A percentile compares a stretch with the other conserved stretches of the same genome.
phyloP scores from a whole-genome alignment of 139 green algal species.

The Auxenochlorella protothecoides region DNA sequence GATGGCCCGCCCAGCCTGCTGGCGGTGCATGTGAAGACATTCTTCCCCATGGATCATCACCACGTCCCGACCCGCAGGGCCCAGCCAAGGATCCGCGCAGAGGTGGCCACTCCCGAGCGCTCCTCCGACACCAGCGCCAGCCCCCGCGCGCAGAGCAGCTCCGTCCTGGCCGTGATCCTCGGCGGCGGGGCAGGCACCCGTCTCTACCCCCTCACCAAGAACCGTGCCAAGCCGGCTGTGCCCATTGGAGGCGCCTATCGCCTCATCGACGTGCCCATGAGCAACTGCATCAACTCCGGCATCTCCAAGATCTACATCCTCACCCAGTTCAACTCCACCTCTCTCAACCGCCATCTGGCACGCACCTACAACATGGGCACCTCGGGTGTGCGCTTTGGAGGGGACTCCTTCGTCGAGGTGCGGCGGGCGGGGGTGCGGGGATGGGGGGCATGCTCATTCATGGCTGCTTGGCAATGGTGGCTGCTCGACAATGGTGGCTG shows the following conservation, averaged over 20 bases:
- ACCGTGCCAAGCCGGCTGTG: slow-evolving; percentile 87
- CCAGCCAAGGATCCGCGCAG: background rate
- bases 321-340: slow-evolving; percentile 95
- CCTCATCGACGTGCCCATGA: slow-evolving; percentile 98
- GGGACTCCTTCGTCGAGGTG: slow-evolving; percentile 89
- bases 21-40: too few relatives aligned
- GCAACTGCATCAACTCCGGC: slow-evolving; percentile 98
- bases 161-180: slow-evolving; percentile 72
- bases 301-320: slow-evolving; percentile 99
- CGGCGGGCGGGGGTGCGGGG: too few relatives aligned
- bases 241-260: slow-evolving; percentile 96
- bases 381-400: slow-evolving; percentile 68
- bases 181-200: slow-evolving; percentile 81
- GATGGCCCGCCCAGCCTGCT: too few relatives aligned
- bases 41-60: too few relatives aligned
- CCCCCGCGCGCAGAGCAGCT: slow-evolving; percentile 17
- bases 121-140: background rate
- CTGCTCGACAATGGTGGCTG: too few relatives aligned
- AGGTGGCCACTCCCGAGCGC: slow-evolving; percentile 2
- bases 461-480: too few relatives aligned
- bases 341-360: slow-evolving; percentile 93
- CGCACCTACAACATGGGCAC: slow-evolving; percentile 94
- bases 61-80: too few relatives aligned
- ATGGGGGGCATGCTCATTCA: too few relatives aligned
- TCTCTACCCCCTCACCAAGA: slow-evolving; percentile 89